Percentiles rank a stretch among this genome's conserved stretches.
These are phyloP conservation scores for Ophiosphaerella herpotricha DNA, from an alignment of 2,329 filamentous ascomycete genomes.

Conservation along the genomic window DNA sequence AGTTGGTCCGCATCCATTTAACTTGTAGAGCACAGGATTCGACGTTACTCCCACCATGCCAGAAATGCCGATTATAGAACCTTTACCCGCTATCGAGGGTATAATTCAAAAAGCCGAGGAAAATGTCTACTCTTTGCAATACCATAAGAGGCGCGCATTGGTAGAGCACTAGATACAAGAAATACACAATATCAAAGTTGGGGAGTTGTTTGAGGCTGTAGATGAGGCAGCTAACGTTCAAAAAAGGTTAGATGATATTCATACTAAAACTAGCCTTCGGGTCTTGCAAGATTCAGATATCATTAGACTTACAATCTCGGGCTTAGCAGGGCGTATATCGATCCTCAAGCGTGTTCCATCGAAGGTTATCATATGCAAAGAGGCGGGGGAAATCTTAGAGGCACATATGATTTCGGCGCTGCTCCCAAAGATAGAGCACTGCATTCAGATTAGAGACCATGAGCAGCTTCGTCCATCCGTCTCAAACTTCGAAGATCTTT, in stretches of 20 bases:
- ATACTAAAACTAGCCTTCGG: constrained; percentile 48
- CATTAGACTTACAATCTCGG: constrained; percentile 65
- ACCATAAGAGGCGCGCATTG: constrained; percentile 14
- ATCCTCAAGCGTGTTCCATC: constrained; percentile 55
- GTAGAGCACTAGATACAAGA: constrained; percentile 21
- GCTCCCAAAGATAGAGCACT: constrained; percentile 18
- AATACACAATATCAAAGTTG: constrained; percentile 11
- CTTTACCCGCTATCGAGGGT: background rate
- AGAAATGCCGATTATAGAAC: background rate
- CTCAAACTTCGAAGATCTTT: constrained; percentile 57
- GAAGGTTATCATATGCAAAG: constrained; percentile 68
- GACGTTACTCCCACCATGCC: background rate
- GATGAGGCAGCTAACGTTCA: constrained; percentile 13
- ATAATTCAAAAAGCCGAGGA: constrained; percentile 12
- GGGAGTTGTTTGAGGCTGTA: constrained; percentile 17
- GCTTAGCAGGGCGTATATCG: constrained; percentile 60
- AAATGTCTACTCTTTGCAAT: constrained; percentile 14
- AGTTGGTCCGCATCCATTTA: constrained; percentile 31
- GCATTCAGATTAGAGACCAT: constrained; percentile 68
- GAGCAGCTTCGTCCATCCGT: constrained; percentile 65
- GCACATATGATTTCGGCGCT: constrained; percentile 62
- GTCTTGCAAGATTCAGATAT: constrained; percentile 53
- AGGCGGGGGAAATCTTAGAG: constrained; percentile 71
- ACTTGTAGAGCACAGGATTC: constrained; percentile 18
- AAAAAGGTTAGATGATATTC: constrained; percentile 16